A percentile compares a stretch with the other conserved stretches of the same genome.
Conservation (phyloP, 305 asterid species). For the Solanum hybrid region DNA sequence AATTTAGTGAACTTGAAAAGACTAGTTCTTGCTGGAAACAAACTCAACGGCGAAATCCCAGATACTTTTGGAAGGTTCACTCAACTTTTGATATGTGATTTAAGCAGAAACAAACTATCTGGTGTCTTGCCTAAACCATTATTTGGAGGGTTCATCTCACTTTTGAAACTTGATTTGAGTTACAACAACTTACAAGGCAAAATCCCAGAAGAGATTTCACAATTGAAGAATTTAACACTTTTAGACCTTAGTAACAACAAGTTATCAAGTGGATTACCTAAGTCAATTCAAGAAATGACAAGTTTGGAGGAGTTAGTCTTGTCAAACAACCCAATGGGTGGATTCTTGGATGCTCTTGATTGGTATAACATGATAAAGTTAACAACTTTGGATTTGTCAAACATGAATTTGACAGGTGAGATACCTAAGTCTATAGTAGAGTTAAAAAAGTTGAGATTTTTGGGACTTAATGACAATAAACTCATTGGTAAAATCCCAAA, state of each 20-base stretch:
- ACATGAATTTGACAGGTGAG: slow-evolving; percentile 56
- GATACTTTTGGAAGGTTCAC: slow-evolving; percentile 33
- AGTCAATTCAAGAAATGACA: slow-evolving; percentile 41
- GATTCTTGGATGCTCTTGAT: slow-evolving; percentile 35
- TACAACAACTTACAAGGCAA: slow-evolving; percentile 38
- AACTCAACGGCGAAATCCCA: slow-evolving; percentile 41
- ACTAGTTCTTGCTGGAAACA: slow-evolving; percentile 53
- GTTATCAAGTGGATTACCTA: slow-evolving; percentile 47
- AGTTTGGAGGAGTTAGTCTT: slow-evolving; percentile 60
- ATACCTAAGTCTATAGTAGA: slow-evolving; percentile 56
- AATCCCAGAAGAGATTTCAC: slow-evolving; percentile 39
- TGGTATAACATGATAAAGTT: slow-evolving; percentile 40
- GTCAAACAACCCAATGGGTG: slow-evolving; percentile 66
- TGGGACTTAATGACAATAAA: slow-evolving; percentile 68
- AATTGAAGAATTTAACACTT: slow-evolving; percentile 47
- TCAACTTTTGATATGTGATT: slow-evolving; percentile 57
- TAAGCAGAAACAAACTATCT: slow-evolving; percentile 52
- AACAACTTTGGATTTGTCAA: slow-evolving; percentile 57
- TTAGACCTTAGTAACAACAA: slow-evolving; percentile 61
- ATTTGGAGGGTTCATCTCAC: slow-evolving; percentile 37
- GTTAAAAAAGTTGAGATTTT: slow-evolving; percentile 46
- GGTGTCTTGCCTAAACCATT: slow-evolving; percentile 44
- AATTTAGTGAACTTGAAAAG: slow-evolving; percentile 38
- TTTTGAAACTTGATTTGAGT: slow-evolving; percentile 71
- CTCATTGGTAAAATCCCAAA: slow-evolving; percentile 50